These are phyloP conservation scores for Arachnopeziza araneosa DNA, from an alignment of 2,329 filamentous ascomycete species.

Conservation along the genomic window DNA sequence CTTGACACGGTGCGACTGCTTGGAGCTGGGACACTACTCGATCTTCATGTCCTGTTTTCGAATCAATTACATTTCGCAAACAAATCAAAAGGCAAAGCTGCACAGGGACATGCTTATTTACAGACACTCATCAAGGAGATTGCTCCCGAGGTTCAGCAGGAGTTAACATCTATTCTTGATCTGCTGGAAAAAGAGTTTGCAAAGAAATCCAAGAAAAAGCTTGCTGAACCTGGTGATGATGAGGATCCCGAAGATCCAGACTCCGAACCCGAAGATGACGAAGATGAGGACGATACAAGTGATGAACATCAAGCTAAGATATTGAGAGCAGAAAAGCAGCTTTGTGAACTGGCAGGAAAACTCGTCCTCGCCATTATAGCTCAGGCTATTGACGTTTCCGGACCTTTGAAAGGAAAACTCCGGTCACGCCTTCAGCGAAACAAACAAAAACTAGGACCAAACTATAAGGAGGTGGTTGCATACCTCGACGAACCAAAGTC, in stretches of 20 bases:
- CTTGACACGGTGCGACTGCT: conserved; percentile 75
- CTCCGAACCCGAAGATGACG: conserved; percentile 54
- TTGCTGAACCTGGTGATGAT: conserved; percentile 62
- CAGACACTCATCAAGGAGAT: conserved; percentile 64
- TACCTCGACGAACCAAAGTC: conserved; percentile 69
- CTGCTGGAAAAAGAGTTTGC: conserved; percentile 72
- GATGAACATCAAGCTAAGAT: conserved; percentile 57
- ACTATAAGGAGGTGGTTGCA: conserved; percentile 77
- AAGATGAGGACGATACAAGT: conserved; percentile 47
- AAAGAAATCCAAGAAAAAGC: conserved; percentile 58
- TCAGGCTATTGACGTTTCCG: conserved; percentile 63
- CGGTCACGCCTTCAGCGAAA: conserved; percentile 72
- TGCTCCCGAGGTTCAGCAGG: conserved; percentile 52
- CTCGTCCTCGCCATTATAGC: conserved; percentile 76
- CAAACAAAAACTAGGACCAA: conserved; percentile 71
- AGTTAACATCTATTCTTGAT: conserved; percentile 72
- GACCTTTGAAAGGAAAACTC: conserved; percentile 56
- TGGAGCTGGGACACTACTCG: conserved; percentile 71
- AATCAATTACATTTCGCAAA: conserved; percentile 51
- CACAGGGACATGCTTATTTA: conserved; percentile 42
- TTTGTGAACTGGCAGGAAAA: conserved; percentile 82
- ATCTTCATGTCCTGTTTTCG: conserved; percentile 75
- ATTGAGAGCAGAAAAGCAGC: conserved; percentile 73
- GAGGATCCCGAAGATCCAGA: conserved; percentile 67
- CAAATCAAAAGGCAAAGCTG: conserved; percentile 33